phyloP scores from a whole-genome alignment of 129 eudicot genomes.

The Helianthus tuberosus region DNA sequence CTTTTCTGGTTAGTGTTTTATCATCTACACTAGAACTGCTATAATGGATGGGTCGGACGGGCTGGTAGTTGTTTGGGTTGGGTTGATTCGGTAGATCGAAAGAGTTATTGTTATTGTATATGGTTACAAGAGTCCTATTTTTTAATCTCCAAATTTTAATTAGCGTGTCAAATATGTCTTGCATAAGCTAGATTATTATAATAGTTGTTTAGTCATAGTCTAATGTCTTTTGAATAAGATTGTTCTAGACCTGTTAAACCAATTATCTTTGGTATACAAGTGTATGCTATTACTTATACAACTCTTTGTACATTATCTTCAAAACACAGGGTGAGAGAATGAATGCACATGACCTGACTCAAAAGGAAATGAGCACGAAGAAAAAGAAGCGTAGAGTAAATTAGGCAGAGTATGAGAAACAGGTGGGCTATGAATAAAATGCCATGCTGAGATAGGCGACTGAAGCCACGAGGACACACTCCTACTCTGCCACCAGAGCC shows the following conservation, averaged over 20 bases:
- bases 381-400: conserved; percentile 49
- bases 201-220: neutral
- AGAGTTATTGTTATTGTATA: neutral
- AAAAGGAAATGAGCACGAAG: conserved; percentile 60
- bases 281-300: conserved; percentile 55
- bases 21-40: conserved; percentile 16
- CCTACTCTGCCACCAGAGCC: conserved; percentile 56
- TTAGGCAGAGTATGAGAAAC: conserved; percentile 62
- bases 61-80: neutral
- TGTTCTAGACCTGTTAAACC: neutral
- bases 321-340: conserved; percentile 51
- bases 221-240: neutral
- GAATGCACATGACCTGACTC: conserved; percentile 51
- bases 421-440: conserved; percentile 45
- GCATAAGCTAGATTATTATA: neutral
- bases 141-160: neutral
- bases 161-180: neutral
- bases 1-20: conserved; percentile 79
- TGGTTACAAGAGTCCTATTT: neutral
- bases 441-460: conserved; percentile 48
- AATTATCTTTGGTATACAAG: conserved; percentile 41
- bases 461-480: conserved; percentile 36
- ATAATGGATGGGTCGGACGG: neutral
- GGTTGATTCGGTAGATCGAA: conserved; percentile 4
- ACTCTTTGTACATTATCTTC: too few relatives aligned